Conservation (phyloP, 371 early-diverging fungal genomes). For the Chytridium lagenaria region DNA sequence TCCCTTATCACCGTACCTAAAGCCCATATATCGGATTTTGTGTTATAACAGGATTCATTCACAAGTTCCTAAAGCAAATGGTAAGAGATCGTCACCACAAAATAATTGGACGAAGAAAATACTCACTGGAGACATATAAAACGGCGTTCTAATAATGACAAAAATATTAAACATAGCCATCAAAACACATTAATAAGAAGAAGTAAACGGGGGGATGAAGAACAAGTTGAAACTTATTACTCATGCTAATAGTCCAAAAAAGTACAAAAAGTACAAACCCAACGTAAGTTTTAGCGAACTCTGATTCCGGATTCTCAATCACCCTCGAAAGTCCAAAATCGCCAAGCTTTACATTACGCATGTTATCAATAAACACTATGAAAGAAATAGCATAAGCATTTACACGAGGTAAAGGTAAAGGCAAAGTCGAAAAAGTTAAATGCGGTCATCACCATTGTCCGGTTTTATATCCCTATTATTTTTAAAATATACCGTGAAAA, state of each 20-base stretch:
- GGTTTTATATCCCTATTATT: slow-evolving; percentile 76
- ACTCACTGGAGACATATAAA: slow-evolving; percentile 77
- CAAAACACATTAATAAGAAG: slow-evolving; percentile 1
- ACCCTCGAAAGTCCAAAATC: slow-evolving; percentile 74
- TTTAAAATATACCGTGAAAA: no score
- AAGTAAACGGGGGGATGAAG: no score
- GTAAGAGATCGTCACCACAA: neutral
- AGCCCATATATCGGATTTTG: slow-evolving; percentile 76
- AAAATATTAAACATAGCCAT: neutral
- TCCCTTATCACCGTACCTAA: slow-evolving; percentile 46
- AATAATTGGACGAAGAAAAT: neutral
- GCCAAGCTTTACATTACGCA: slow-evolving; percentile 70
- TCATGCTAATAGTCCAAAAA: neutral
- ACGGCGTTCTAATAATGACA: slow-evolving; percentile 61
- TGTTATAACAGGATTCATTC: slow-evolving; percentile 64
- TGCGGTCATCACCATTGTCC: slow-evolving; percentile 61
- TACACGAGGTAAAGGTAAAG: neutral
- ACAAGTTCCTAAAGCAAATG: slow-evolving; percentile 61
- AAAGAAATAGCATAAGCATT: neutral
- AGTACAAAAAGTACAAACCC: slow-evolving; percentile 51
- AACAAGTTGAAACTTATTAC: neutral
- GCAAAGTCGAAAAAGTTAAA: neutral
- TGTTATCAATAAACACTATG: slow-evolving; percentile 63
- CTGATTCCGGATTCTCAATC: slow-evolving; percentile 58
- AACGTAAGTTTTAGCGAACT: slow-evolving; percentile 73